These are phyloP conservation scores for Aspergillus latus DNA, from an alignment of 2,329 filamentous ascomycete species.

Conservation along the genomic window DNA sequence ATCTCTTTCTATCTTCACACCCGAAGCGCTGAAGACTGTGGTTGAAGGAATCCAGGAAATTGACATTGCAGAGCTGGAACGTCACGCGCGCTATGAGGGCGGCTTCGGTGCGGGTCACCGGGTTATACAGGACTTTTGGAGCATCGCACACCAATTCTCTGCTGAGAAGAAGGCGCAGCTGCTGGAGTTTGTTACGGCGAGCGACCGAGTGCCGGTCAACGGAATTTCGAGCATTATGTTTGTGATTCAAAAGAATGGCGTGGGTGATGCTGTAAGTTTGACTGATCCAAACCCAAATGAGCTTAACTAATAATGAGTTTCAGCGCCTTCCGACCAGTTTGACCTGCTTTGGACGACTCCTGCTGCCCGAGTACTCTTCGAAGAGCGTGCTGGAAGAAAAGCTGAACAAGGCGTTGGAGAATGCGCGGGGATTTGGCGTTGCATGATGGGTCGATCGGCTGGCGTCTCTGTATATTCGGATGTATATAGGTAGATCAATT, in stretches of 20 bases:
- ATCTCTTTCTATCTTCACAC: constrained; percentile 70
- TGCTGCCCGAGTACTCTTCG: constrained; percentile 78
- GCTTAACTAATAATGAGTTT: background rate
- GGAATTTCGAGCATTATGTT: constrained; percentile 82
- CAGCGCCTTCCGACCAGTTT: constrained; percentile 74
- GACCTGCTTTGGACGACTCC: constrained; percentile 87
- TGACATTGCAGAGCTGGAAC: constrained; percentile 70
- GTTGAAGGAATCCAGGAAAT: constrained; percentile 83
- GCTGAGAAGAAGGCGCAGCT: constrained; percentile 71
- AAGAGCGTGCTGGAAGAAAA: constrained; percentile 70
- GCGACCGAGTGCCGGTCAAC: constrained; percentile 83
- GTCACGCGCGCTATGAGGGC: constrained; percentile 71
- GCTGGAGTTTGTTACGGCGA: constrained; percentile 93
- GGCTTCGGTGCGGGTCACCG: constrained; percentile 71
- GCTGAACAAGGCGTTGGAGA: constrained; percentile 80
- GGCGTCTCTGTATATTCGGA: constrained; percentile 3
- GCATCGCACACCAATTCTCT: constrained; percentile 64
- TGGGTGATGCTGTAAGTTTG: constrained; percentile 53
- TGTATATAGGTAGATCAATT: constrained; percentile 5
- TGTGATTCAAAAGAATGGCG: constrained; percentile 74
- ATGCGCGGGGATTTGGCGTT: constrained; percentile 86
- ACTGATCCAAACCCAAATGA: background rate
- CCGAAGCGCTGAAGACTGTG: constrained; percentile 69
- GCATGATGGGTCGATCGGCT: constrained; percentile 49
- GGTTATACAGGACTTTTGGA: constrained; percentile 80